phyloP scores from a whole-genome alignment of 345 rosid genomes.

The Populus tremula region DNA sequence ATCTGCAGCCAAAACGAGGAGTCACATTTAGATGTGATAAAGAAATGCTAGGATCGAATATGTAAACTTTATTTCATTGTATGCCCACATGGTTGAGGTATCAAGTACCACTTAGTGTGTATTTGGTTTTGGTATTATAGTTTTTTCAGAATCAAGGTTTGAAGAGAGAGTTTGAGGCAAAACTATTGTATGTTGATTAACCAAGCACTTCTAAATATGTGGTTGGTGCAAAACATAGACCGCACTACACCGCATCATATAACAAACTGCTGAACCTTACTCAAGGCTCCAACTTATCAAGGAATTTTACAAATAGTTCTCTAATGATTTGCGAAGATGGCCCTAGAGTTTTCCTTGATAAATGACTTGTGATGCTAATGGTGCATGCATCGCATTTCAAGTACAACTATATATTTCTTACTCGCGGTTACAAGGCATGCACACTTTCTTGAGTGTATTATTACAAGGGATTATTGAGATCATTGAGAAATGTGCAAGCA shows the following conservation, averaged over 20 bases:
- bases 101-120: neutral
- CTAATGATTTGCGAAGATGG: neutral
- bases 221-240: no score
- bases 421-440: neutral
- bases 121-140: no score
- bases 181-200: no score
- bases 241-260: no score
- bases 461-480: neutral
- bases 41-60: neutral
- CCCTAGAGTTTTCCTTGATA: neutral
- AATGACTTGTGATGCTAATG: neutral
- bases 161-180: no score
- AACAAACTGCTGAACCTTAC: no score
- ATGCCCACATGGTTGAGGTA: neutral
- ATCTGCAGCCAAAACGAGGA: neutral
- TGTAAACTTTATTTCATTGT: no score
- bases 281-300: neutral
- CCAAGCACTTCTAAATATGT: no score
- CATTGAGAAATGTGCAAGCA: neutral
- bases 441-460: neutral
- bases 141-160: no score
- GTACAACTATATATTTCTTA: neutral
- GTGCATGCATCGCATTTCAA: neutral
- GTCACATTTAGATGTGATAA: neutral
- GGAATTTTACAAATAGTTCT: neutral